A percentile compares a stretch with the other conserved stretches of the same genome.
phyloP scores from a whole-genome alignment of 495 filamentous ascomycete species.

The Venustampulla echinocandica region DNA sequence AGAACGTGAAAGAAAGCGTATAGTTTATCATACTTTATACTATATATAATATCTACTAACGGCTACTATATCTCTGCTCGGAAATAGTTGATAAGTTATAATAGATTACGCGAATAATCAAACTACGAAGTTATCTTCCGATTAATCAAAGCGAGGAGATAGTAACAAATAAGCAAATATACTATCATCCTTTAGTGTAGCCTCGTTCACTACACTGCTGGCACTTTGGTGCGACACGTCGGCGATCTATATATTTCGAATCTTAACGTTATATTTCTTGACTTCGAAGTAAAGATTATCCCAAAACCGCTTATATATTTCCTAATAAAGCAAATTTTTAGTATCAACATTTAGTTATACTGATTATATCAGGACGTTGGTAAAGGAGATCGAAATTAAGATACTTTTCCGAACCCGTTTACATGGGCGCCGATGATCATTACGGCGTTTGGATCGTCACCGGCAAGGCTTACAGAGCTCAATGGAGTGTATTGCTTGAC shows the following conservation, averaged over 20 bases:
- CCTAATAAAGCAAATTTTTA: too few species aligned
- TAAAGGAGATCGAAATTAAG: neutral
- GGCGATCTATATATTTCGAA: slow-evolving; percentile 76
- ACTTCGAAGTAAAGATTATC: slow-evolving; percentile 53
- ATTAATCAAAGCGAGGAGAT: slow-evolving; percentile 24
- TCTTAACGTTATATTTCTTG: slow-evolving; percentile 46
- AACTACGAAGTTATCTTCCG: slow-evolving; percentile 53
- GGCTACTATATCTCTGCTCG: slow-evolving; percentile 66
- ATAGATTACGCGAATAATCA: slow-evolving; percentile 77
- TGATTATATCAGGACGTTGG: too few species aligned
- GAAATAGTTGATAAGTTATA: slow-evolving; percentile 79
- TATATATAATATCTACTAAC: slow-evolving; percentile 83
- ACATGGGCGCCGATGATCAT: slow-evolving; percentile 78
- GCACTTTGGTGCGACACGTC: slow-evolving; percentile 71
- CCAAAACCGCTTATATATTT: slow-evolving; percentile 83
- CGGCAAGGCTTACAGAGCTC: slow-evolving; percentile 49
- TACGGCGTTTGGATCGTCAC: slow-evolving; percentile 47
- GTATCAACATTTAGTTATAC: too few species aligned
- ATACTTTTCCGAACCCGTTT: slow-evolving; percentile 75
- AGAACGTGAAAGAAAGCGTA: too few species aligned
- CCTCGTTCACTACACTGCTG: slow-evolving; percentile 65
- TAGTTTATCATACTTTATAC: slow-evolving; percentile 69
- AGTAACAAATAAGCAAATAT: too few species aligned
- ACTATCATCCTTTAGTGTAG: slow-evolving; percentile 66
- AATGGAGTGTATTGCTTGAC: slow-evolving; percentile 77